These are phyloP conservation scores for Puccinia coronata DNA, from an alignment of 1,284 basidiomycete genomes.

Conservation along the genomic window DNA sequence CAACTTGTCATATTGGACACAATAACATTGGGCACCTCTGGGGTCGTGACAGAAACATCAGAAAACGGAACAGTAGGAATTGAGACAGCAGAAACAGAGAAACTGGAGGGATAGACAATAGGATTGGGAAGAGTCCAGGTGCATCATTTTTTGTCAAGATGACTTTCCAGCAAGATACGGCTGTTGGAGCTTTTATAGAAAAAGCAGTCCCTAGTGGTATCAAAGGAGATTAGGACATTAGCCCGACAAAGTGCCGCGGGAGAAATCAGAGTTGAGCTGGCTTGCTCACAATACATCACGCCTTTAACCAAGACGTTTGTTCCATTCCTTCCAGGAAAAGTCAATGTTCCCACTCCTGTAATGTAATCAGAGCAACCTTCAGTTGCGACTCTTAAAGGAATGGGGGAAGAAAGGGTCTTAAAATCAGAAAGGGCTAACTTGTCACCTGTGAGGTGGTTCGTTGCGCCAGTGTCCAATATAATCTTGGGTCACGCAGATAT, in stretches of 20 bases:
- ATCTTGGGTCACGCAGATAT: neutral
- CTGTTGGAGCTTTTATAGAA: neutral
- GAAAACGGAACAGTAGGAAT: neutral
- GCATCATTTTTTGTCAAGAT: neutral
- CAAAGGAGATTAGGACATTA: neutral
- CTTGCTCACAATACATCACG: conserved; percentile 4
- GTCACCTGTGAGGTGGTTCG: conserved; percentile 7
- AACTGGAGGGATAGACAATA: neutral
- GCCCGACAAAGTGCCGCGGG: neutral
- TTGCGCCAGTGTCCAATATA: neutral
- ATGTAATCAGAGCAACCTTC: too few species aligned
- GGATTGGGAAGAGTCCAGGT: neutral
- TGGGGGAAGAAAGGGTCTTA: neutral
- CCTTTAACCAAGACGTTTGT: neutral
- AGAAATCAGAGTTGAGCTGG: neutral
- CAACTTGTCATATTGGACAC: too few species aligned
- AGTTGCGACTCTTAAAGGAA: too few species aligned
- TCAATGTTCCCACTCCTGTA: conserved; percentile 8
- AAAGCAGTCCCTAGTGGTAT: neutral
- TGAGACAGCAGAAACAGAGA: neutral
- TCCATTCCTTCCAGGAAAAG: conserved; percentile 14
- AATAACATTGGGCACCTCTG: too few species aligned
- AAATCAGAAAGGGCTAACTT: too few species aligned
- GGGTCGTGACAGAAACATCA: neutral
- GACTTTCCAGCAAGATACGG: neutral